Conservation (phyloP, 345 rosid species). For the Hibiscus tridactylites region DNA sequence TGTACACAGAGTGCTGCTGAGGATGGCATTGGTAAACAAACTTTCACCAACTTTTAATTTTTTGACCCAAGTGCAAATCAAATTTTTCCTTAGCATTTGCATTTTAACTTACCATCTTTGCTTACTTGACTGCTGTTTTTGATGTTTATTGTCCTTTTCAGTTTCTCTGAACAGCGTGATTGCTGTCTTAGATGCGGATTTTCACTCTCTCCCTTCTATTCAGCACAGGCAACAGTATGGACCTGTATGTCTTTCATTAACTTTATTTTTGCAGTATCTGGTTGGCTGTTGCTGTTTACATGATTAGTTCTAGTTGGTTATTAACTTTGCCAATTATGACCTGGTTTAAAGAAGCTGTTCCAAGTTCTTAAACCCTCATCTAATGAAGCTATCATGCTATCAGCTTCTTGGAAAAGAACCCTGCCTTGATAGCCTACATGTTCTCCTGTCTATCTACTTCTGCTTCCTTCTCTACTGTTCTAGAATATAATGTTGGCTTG, state of each 20-base stretch:
- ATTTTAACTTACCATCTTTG: neutral
- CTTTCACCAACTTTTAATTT: neutral
- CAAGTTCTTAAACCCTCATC: neutral
- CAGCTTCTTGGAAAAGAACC: neutral
- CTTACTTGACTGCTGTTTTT: neutral
- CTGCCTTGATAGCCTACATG: neutral
- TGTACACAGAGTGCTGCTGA: conserved; percentile 99
- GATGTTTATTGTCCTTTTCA: conserved; percentile 30
- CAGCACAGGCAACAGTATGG: conserved; percentile 97
- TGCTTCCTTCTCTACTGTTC: neutral
- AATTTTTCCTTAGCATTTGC: neutral
- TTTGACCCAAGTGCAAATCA: neutral
- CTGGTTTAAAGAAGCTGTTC: neutral
- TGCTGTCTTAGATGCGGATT: conserved; percentile 98
- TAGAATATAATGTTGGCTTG: neutral
- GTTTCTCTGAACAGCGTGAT: conserved; percentile 94
- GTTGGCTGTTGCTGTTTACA: conserved; percentile 7
- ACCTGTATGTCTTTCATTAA: conserved; percentile 62
- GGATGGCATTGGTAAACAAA: conserved; percentile 72
- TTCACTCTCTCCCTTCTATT: conserved; percentile 90
- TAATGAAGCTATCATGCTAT: conserved; percentile 1
- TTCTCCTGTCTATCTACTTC: neutral
- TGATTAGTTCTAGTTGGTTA: neutral
- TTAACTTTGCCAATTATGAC: neutral
- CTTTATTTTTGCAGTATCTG: neutral